Evolutionary conservation across 1,284 basidiomycete genomes (phyloP), one percentile per base, ranked within the genome.

Genomic region (Ganoderma lingzhi): DNA sequence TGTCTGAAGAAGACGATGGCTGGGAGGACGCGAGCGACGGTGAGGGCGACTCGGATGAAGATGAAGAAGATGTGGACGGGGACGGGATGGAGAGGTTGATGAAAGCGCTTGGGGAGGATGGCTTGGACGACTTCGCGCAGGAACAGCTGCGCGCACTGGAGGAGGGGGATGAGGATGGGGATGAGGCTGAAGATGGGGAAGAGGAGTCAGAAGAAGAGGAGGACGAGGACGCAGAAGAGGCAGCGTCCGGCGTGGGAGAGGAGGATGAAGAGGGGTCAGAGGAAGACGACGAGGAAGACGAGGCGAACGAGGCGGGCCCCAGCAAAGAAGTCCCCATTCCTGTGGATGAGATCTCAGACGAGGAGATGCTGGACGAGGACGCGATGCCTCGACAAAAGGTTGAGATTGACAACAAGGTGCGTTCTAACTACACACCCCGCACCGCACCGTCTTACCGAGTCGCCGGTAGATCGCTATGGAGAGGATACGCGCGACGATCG

Each of bases 341-440:
- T 0, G 80, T 95, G 3, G 94, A 96, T 76, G 91, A 94, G 42
- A 68, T 76, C 59, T 84, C 76, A 9, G 78, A 78, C 23, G 69
- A 88, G 6, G 92, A 90, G 17, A 87, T 86, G 3, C 84, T 95
- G 12, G 93, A 96, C 71, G 91, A 93, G 70, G 94, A 96, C 76
- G 87, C 85, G 1, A 86, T 94, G 37, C 94, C 93, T 10, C 85
- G 85, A 73, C 93, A 93, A 84, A 96, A 96, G 85, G 84, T 95
- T 65, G 90, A 92, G 73, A 88, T 94, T 64, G 90, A 96, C 84
- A 93, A 96, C 82, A 88, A 88, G 78, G 95, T 93, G 67, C 62
- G 88, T 80, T 55, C 23, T 60, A 17, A 6, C 2, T 41, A 28
- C 28, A 17, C 9, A 5, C 19, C n/a, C 4, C 3, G 6, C 37